phyloP scores from a whole-genome alignment of 139 green algal genomes.

The Closterium sp. region DNA sequence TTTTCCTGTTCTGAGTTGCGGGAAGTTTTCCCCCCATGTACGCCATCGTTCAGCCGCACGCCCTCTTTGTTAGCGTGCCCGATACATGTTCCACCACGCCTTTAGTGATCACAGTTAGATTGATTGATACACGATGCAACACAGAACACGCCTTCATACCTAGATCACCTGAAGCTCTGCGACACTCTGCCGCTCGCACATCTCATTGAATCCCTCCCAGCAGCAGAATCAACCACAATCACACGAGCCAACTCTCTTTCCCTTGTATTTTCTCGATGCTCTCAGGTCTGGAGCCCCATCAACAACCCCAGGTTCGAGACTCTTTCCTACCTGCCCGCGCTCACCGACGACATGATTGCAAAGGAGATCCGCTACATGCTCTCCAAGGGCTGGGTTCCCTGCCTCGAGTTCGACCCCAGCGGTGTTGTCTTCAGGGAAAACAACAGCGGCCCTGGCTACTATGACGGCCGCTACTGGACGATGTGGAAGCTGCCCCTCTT shows the following conservation, averaged over 20 bases:
- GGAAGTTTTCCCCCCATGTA: no score
- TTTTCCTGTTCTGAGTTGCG: no score
- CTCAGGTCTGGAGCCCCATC: slow-evolving; percentile 16
- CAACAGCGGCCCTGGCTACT: slow-evolving; percentile 64
- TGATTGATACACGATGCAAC: no score
- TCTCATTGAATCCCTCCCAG: neutral
- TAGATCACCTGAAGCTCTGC: no score
- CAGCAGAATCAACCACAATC: neutral
- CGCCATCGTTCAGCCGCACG: no score
- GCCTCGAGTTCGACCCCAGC: slow-evolving; percentile 88
- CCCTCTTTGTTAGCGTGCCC: no score
- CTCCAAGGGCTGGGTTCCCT: slow-evolving; percentile 83
- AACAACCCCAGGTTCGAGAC: slow-evolving; percentile 87
- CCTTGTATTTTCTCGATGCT: neutral
- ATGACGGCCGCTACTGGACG: slow-evolving; percentile 96
- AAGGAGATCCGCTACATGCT: slow-evolving; percentile 94
- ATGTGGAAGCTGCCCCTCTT: slow-evolving; percentile 99
- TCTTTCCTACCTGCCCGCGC: slow-evolving; percentile 95
- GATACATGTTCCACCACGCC: no score
- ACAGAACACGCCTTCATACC: no score
- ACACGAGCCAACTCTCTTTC: neutral
- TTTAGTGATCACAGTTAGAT: no score
- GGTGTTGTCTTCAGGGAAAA: slow-evolving; percentile 34
- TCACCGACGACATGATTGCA: slow-evolving; percentile 85
- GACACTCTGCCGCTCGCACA: no score